Conservation (phyloP, 1,284 basidiomycete species). For the Sutorius eximius region DNA sequence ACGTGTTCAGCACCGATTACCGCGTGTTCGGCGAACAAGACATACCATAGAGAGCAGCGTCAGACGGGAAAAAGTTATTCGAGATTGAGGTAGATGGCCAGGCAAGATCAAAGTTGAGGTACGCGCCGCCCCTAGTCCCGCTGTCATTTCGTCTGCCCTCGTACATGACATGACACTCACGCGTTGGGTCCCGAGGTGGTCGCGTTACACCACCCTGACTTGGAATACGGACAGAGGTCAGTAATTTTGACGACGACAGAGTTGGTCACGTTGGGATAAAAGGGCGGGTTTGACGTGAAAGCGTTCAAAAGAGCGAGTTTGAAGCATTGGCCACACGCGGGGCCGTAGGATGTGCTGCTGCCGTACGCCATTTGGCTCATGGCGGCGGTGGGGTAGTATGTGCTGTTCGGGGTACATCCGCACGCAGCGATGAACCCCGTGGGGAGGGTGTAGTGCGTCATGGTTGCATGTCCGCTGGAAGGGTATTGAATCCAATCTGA, state of each 20-base stretch:
- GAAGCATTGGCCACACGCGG: constrained; percentile 75
- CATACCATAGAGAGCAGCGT: constrained; percentile 58
- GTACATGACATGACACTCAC: constrained; percentile 40
- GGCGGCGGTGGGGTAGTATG: constrained; percentile 74
- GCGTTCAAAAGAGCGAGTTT: constrained; percentile 71
- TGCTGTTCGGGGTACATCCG: constrained; percentile 68
- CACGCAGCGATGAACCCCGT: constrained; percentile 54
- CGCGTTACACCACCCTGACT: constrained; percentile 66
- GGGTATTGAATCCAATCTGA: constrained; percentile 61
- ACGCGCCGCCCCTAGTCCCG: constrained; percentile 53
- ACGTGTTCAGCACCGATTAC: background rate
- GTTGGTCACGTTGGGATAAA: constrained; percentile 59
- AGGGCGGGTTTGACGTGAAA: constrained; percentile 64
- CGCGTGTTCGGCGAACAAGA: background rate
- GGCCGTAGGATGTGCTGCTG: constrained; percentile 69
- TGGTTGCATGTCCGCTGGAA: constrained; percentile 51
- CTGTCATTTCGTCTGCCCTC: background rate
- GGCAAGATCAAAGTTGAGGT: constrained; percentile 75
- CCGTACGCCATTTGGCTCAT: constrained; percentile 76
- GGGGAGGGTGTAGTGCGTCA: constrained; percentile 66
- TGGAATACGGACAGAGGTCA: constrained; percentile 66
- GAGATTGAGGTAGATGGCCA: constrained; percentile 73
- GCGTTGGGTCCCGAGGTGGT: constrained; percentile 57
- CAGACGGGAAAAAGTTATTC: constrained; percentile 68
- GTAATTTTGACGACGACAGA: constrained; percentile 72